These are phyloP conservation scores for Cytospora paraplurivora DNA, from an alignment of 2,329 filamentous ascomycete species.

Conservation along the genomic window DNA sequence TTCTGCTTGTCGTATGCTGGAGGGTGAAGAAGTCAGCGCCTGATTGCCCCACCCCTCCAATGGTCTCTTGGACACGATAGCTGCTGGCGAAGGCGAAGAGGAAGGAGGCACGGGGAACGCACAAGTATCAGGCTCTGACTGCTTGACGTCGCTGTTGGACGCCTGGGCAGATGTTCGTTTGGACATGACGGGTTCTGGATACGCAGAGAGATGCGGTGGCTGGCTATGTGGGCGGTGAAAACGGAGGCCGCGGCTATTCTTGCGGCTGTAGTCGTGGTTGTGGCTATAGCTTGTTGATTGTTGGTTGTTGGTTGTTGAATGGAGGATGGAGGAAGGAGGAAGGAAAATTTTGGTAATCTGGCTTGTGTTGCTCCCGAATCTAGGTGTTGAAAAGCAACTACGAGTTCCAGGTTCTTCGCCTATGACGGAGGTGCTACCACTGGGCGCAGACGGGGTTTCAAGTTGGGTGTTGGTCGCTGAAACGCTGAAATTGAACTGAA, in stretches of 20 bases:
- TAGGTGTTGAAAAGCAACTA: no score
- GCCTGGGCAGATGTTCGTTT: constrained; percentile 23
- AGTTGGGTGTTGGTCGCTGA: neutral
- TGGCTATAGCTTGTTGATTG: no score
- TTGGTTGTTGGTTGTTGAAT: no score
- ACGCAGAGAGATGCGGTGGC: neutral
- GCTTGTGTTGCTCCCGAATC: no score
- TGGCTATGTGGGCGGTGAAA: neutral
- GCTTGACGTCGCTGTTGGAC: constrained; percentile 27
- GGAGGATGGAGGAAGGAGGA: no score
- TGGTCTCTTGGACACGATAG: neutral
- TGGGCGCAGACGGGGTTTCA: no score
- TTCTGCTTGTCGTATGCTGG: constrained; percentile 75
- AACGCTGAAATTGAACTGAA: no score
- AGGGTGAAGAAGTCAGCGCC: neutral
- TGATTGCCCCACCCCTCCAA: neutral
- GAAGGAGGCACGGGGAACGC: neutral
- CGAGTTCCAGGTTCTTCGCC: no score
- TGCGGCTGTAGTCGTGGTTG: no score
- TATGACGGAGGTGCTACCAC: neutral
- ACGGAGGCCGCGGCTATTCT: neutral
- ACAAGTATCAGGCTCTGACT: constrained; percentile 20
- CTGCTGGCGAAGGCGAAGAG: constrained; percentile 25
- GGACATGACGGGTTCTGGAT: constrained; percentile 20
- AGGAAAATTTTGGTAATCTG: no score